Base-by-base conservation (phyloP, 179 eudicot genomes). In the Vitellaria paradoxa region DNA sequence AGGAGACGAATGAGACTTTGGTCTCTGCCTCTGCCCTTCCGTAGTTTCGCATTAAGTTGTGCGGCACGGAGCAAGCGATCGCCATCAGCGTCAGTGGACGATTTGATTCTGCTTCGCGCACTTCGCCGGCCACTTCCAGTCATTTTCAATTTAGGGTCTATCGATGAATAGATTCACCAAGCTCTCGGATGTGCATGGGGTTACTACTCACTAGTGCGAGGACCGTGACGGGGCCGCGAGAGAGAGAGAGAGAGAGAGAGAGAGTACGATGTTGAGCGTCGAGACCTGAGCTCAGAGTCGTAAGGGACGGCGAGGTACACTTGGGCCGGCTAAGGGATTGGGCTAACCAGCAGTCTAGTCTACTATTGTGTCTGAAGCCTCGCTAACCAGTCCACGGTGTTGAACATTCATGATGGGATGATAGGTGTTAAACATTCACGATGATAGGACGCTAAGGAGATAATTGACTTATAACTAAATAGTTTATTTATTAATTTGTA, bases 111-210 rank as follows among this genome's bases (percentile, higher is more conserved):
- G 75, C 49, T 86, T 26, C 92, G 90, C n/a, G 87, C 87, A 56
- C 75, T 86, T 86, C 84, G 85, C 55, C 91, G 85, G 4, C 88
- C 74, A 69, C 69, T 83, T 74, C 88, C 91, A 7, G 93, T 45
- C 92, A 87, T 93, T 76, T 62, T 62, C 76, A 26, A 65, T 59
- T 47, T 49, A 50, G 62, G 70, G 78, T 65, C 24, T 75, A 73
- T 62, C 23, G 45, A 20, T 46, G 1, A 15, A 24, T 11, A 23
- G 26, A 57, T 15, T 65, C 20, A 40, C 69, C 49, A 12, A 45
- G 23, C 7, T 60, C 21, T 67, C 70, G 6, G 12, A 3, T 13
- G 6, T 30, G 46, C 47, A 66, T 40, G 23, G 2, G 10, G 5
- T 14, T 55, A 12, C 17, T 13, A 14, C 2, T 47, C 52, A 47